A percentile compares a stretch with the other conserved stretches of the same genome.
phyloP scores from a whole-genome alignment of 164 flowering plant genomes.

The Cinnamomum chago region DNA sequence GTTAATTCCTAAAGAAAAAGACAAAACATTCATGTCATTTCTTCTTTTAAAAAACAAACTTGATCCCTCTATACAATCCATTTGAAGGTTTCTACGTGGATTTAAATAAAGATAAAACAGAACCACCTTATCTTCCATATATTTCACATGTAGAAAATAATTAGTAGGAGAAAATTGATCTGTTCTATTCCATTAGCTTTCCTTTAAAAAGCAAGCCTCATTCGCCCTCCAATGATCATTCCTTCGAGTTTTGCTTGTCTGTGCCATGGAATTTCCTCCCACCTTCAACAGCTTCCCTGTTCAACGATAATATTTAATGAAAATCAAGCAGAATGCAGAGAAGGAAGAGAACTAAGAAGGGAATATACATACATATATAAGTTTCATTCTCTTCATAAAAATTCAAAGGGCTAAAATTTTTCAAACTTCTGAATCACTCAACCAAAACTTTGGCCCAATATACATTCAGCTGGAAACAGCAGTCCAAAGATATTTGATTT shows the following conservation, averaged over 20 bases:
- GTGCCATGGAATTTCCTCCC: constrained; percentile 75
- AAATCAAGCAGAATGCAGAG: not conserved
- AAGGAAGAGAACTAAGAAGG: not conserved
- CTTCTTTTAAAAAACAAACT: not conserved
- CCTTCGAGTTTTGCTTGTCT: constrained; percentile 23
- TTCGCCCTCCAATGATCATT: not conserved
- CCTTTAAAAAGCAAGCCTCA: not conserved
- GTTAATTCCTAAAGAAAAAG: too few relatives aligned
- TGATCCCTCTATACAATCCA: not conserved
- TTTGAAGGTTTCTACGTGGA: not conserved
- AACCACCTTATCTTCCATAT: not conserved
- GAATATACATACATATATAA: too few relatives aligned
- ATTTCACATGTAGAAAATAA: not conserved
- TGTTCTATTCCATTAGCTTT: not conserved
- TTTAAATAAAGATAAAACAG: not conserved
- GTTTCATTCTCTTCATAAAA: not conserved
- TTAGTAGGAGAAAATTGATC: not conserved
- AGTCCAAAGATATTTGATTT: too few relatives aligned
- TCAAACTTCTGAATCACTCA: too few relatives aligned
- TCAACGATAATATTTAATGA: not conserved
- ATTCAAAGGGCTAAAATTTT: too few relatives aligned
- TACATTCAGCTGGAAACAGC: too few relatives aligned
- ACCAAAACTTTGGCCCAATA: too few relatives aligned
- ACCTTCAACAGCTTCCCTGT: constrained; percentile 95
- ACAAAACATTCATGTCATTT: not conserved